These are phyloP conservation scores for Cupressus sempervirens DNA, from an alignment of 75 land plant genomes.

Conservation along the genomic window DNA sequence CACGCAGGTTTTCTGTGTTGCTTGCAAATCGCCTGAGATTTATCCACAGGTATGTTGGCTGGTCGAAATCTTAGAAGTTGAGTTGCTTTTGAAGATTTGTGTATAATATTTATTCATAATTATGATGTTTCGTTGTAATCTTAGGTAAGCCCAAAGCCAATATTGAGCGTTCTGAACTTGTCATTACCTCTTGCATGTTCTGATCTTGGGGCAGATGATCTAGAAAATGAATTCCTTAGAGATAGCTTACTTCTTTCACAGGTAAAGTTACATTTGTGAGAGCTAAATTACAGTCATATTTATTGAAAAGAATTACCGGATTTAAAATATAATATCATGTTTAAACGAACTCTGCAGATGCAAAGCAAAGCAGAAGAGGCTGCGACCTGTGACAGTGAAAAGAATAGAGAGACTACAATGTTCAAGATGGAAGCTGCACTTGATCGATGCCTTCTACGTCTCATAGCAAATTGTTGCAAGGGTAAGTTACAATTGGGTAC, in stretches of 20 bases:
- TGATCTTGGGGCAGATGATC: slow-evolving; percentile 85
- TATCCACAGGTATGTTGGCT: slow-evolving; percentile 60
- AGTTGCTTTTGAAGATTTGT: neutral
- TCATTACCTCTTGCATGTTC: slow-evolving; percentile 80
- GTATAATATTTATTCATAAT: neutral
- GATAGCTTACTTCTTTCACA: slow-evolving; percentile 56
- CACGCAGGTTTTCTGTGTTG: slow-evolving; percentile 69
- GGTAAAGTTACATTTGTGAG: slow-evolving; percentile 31
- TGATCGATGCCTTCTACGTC: slow-evolving; percentile 82
- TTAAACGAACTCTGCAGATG: slow-evolving; percentile 35
- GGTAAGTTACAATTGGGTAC: slow-evolving; percentile 33
- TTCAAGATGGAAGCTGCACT: slow-evolving; percentile 70
- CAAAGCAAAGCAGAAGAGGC: slow-evolving; percentile 55
- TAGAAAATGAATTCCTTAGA: slow-evolving; percentile 79
- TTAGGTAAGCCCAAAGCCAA: slow-evolving; percentile 86
- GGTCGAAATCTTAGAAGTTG: neutral
- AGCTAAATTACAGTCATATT: neutral
- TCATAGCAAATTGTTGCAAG: slow-evolving; percentile 87
- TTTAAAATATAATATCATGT: neutral
- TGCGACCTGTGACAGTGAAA: slow-evolving; percentile 47
- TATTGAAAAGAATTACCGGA: neutral
- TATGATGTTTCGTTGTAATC: neutral
- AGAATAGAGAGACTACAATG: slow-evolving; percentile 61
- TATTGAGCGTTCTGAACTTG: slow-evolving; percentile 60
- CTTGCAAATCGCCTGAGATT: slow-evolving; percentile 75